Base-by-base conservation (phyloP, 306 rosid species). In the Prunus mongolica region DNA sequence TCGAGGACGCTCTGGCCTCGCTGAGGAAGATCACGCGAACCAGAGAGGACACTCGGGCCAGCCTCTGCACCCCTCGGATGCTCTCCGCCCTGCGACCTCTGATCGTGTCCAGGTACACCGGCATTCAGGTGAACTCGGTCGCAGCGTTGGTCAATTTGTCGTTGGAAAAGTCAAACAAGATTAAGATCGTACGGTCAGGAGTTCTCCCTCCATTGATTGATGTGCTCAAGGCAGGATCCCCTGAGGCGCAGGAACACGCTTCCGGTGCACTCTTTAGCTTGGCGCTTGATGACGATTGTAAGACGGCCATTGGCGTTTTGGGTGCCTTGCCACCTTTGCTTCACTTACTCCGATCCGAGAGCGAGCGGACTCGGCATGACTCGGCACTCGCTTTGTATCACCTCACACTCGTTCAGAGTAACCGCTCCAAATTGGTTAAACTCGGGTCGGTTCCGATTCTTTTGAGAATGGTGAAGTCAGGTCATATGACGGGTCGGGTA, bases 161-260 rank as follows among this genome's bases (percentile, higher is more conserved):
- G 0, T 41, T 95, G 51, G 92, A 91, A 73, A 83, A 80, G 30
- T 9, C 63, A 28, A 95, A 92, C 85, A 95, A 91, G 77, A 88
- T 88, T 22, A 95, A 84, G 86, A 95, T 95, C 82, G 88, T 95
- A 27, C 93, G 99, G 74, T 90, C 98, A 10, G 99, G 99, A 55
- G 74, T 95, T 8, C 89, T 92, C 52, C 99, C 98, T 2, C 93
- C 87, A 18, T 66, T 95, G 85, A 82, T 95, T 10, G 90, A 89
- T 32, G 91, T 82, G 8, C 57, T 95, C 55, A 95, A 80, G 74
- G 71, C 78, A 0, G 99, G 99, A 78, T 83, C 86, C 19, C 58
- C 82, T 61, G 98, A 91, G 81, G 91, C 91, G 73, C 99, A 89
- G 81, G 99, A 92, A 67, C 97, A 90, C 72, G 93, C 96, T 64